phyloP scores from a whole-genome alignment of 1,139 yeast species.

The Kodamaea plutei region DNA sequence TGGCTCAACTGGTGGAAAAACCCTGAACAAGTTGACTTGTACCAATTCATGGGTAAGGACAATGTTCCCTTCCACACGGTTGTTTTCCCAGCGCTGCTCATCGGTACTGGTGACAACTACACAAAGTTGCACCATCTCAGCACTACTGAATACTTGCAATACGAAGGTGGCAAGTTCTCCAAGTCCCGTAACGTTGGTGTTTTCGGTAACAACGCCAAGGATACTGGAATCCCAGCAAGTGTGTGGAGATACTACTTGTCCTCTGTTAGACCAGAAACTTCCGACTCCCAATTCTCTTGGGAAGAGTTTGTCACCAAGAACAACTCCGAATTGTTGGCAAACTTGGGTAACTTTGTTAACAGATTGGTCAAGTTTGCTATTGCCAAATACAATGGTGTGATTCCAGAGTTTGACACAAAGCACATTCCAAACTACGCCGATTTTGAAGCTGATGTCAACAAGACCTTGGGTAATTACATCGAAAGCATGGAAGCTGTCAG shows the following conservation, averaged over 20 bases:
- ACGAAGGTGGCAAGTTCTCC: slow-evolving; percentile 96
- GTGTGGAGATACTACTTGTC: slow-evolving; percentile 98
- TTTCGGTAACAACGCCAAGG: slow-evolving; percentile 95
- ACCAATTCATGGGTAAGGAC: slow-evolving; percentile 99
- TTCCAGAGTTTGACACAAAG: slow-evolving; percentile 56
- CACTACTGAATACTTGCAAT: slow-evolving; percentile 94
- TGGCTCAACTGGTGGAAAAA: slow-evolving; percentile 86
- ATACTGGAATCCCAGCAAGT: slow-evolving; percentile 82
- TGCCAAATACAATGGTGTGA: slow-evolving; percentile 88
- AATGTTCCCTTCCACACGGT: slow-evolving; percentile 98
- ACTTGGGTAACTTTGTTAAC: slow-evolving; percentile 94
- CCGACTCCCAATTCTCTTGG: slow-evolving; percentile 98
- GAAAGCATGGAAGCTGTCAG: slow-evolving; percentile 74
- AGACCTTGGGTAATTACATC: slow-evolving; percentile 56
- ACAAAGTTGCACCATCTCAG: slow-evolving; percentile 86
- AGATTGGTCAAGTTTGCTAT: slow-evolving; percentile 85
- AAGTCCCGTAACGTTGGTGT: slow-evolving; percentile 97
- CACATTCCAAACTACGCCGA: slow-evolving; percentile 47
- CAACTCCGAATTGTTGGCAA: slow-evolving; percentile 89
- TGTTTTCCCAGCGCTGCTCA: slow-evolving; percentile 87
- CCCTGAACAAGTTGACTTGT: slow-evolving; percentile 77
- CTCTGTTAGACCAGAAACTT: slow-evolving; percentile 88
- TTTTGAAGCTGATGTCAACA: slow-evolving; percentile 57
- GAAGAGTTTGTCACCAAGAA: slow-evolving; percentile 89
- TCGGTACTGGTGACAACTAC: slow-evolving; percentile 89